phyloP scores from a whole-genome alignment of 495 filamentous ascomycete species.

The Jackrogersella multiformis region DNA sequence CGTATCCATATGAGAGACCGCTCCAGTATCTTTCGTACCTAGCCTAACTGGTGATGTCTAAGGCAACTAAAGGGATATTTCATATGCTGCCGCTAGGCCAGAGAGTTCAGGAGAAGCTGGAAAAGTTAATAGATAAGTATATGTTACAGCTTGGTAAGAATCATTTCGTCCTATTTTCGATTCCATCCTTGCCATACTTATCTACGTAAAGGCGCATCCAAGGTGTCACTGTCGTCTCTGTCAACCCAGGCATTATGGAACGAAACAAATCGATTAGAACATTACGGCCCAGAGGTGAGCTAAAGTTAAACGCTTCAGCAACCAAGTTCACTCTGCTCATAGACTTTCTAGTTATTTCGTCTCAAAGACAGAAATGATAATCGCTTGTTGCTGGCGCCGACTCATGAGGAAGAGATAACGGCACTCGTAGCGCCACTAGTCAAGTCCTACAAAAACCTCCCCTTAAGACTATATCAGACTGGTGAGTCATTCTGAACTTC shows the following conservation, averaged over 20 bases:
- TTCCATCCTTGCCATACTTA: slow-evolving; percentile 1
- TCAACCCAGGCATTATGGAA: slow-evolving; percentile 88
- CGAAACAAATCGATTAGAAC: slow-evolving; percentile 60
- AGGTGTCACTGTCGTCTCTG: slow-evolving; percentile 86
- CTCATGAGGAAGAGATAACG: slow-evolving; percentile 97
- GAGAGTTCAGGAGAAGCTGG: slow-evolving; percentile 88
- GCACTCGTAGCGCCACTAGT: slow-evolving; percentile 74
- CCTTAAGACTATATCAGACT: slow-evolving; percentile 90
- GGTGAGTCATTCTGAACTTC: slow-evolving; percentile 57
- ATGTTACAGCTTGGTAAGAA: slow-evolving; percentile 78
- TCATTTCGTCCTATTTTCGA: neutral
- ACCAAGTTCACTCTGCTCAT: neutral
- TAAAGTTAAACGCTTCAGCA: neutral
- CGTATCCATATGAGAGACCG: slow-evolving; percentile 5
- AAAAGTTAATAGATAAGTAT: slow-evolving; percentile 84
- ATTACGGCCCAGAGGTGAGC: slow-evolving; percentile 69
- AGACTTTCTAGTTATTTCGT: slow-evolving; percentile 71
- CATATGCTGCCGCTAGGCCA: slow-evolving; percentile 92
- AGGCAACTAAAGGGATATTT: slow-evolving; percentile 88
- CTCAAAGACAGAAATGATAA: slow-evolving; percentile 81
- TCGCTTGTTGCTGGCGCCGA: slow-evolving; percentile 83
- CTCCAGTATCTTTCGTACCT: neutral
- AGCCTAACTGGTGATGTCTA: slow-evolving; percentile 11
- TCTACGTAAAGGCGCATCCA: slow-evolving; percentile 73
- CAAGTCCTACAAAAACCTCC: slow-evolving; percentile 88